Evolutionary conservation across 306 rosid species (phyloP).

Genomic region (Lathyrus aphaca): DNA sequence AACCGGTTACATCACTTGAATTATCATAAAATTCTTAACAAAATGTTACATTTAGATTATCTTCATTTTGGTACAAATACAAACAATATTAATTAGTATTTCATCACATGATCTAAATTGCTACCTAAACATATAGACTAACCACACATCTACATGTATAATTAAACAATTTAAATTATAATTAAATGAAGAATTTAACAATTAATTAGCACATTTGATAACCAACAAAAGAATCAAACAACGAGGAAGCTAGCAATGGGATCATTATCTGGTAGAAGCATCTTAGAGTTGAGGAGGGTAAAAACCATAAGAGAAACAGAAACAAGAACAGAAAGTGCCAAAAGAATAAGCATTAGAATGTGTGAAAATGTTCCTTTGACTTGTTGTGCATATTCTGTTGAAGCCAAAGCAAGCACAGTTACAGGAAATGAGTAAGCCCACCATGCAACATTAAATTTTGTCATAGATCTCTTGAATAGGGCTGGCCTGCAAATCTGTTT

Average conservation of each 20-base stretch:
- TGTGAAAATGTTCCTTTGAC: constrained; percentile 49
- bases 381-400: constrained; percentile 48
- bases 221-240: not conserved
- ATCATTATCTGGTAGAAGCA: constrained; percentile 58
- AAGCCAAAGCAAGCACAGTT: constrained; percentile 59
- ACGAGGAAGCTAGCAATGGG: constrained; percentile 42
- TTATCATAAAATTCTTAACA: no score
- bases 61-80: no score
- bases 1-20: no score
- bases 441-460: constrained; percentile 65
- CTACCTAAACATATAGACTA: not conserved
- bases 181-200: constrained; percentile 5
- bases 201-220: not conserved
- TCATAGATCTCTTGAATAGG: constrained; percentile 63
- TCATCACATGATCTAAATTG: no score
- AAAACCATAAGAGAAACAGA: constrained; percentile 36
- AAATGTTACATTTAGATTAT: no score
- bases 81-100: no score
- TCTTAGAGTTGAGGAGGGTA: constrained; percentile 50
- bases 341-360: constrained; percentile 44
- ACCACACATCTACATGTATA: not conserved
- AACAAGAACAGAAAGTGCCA: constrained; percentile 47
- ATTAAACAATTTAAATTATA: not conserved
- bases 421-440: constrained; percentile 71
- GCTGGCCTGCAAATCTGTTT: constrained; percentile 60